phyloP scores from a whole-genome alignment of 2,329 filamentous ascomycete genomes.

The Arthrinium phaeospermum region DNA sequence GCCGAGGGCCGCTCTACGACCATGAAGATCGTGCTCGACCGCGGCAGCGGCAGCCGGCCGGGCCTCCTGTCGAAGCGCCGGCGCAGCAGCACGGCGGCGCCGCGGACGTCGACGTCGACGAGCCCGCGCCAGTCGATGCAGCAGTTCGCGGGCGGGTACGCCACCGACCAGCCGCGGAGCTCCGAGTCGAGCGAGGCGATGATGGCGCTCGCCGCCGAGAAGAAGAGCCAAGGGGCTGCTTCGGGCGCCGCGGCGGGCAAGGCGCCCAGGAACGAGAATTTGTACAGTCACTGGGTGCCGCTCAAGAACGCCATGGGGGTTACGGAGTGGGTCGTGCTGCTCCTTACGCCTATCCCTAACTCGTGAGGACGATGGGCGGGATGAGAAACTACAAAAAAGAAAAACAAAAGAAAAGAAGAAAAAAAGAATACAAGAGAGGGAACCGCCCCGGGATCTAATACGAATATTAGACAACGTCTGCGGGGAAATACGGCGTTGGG shows the following conservation, averaged over 20 bases:
- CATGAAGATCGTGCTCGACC: conserved; percentile 32
- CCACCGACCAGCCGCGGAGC: not conserved
- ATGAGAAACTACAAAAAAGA: not conserved
- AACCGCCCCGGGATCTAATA: not conserved
- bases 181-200: conserved; percentile 11
- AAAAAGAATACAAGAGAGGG: not conserved
- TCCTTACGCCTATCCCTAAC: conserved; percentile 29
- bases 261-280: conserved; percentile 29
- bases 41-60: not conserved
- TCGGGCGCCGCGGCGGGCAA: conserved; percentile 30
- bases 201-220: conserved; percentile 2
- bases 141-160: not conserved
- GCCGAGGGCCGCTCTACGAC: conserved; percentile 34
- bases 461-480: not conserved
- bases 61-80: not conserved
- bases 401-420: not conserved
- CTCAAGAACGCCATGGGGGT: conserved; percentile 39
- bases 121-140: conserved; percentile 6
- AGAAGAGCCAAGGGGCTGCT: conserved; percentile 22
- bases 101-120: not conserved
- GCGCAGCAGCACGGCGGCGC: not conserved
- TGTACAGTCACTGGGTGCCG: conserved; percentile 44
- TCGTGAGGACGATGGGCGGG: not conserved
- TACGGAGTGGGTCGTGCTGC: conserved; percentile 41
- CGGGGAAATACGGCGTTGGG: not conserved